phyloP scores from a whole-genome alignment of 1,284 basidiomycete species.

The Cystobasidium slooffiae region DNA sequence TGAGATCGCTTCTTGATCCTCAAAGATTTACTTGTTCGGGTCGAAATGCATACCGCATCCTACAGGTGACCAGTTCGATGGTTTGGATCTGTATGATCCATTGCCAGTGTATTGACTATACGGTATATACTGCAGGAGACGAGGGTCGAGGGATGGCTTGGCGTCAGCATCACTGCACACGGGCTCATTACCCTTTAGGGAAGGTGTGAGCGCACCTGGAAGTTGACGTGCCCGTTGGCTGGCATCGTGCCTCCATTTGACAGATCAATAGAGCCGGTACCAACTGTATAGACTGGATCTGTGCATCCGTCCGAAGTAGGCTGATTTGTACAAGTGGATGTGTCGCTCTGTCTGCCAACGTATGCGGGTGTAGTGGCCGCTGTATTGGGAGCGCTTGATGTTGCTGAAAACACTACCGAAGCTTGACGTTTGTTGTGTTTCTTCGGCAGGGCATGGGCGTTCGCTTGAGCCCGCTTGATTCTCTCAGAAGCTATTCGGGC shows the following conservation, averaged over 20 bases:
- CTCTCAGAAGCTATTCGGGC: slow-evolving; percentile 7
- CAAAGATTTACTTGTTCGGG: slow-evolving; percentile 29
- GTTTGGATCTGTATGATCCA: slow-evolving; percentile 30
- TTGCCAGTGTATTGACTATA: slow-evolving; percentile 29
- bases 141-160: background rate
- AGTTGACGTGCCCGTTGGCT: slow-evolving; percentile 31
- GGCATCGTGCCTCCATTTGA: slow-evolving; percentile 13
- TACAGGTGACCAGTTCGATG: slow-evolving; percentile 22
- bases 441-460: slow-evolving; percentile 2
- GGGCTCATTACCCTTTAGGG: background rate
- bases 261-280: background rate
- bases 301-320: slow-evolving; percentile 27
- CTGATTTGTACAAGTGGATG: slow-evolving; percentile 20
- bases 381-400: slow-evolving; percentile 10
- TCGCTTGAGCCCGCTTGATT: slow-evolving; percentile 33
- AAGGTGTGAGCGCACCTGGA: slow-evolving; percentile 12
- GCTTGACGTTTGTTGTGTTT: slow-evolving; percentile 13
- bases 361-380: background rate
- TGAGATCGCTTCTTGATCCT: background rate
- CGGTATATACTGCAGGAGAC: slow-evolving; percentile 23
- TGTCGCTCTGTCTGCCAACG: slow-evolving; percentile 18
- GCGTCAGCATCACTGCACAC: background rate
- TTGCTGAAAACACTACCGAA: slow-evolving; percentile 5
- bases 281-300: slow-evolving; percentile 23
- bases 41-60: slow-evolving; percentile 38